Evolutionary conservation across 768 basidiomycete species (phyloP), one percentile per base, ranked within the genome.

Genomic region (Kondoa malvinella): DNA sequence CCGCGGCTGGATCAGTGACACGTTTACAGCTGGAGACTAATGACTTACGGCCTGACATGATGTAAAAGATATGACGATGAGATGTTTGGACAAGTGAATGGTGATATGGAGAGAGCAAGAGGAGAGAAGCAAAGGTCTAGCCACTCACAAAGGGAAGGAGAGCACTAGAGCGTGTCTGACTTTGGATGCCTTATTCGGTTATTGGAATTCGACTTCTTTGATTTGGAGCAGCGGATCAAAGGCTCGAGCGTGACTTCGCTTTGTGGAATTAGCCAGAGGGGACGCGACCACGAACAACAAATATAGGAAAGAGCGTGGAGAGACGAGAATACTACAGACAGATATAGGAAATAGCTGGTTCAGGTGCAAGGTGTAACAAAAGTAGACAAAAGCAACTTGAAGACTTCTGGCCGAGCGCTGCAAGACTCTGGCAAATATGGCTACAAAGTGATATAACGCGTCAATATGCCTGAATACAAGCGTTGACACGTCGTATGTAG

Each of bases 1-100:
- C 12, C 8, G 40, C 40, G 40, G 12, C 8, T 50, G 8, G 12
- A 50, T 8, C 40, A 8, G 12, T 50, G 21, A 50, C 12, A 50
- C 8, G 40, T 50, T 50, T 50, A 21, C 40, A 50, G 40, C 8
- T 8, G 8, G 40, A 50, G 12, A 8, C 15, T 25, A 3, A 34
- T 2, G 12, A 14, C 64, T 34, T 33, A 50, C 64, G 33, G 31
- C 64, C 64, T 34, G 64, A 65, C 33, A 65, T 65, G 64, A 40
- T 65, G 61, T 4, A 14, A 27, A 33, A 25, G 8, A 29, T 59
- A 25, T 4, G 58, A 12, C 12, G 27, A 12, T 31, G 21, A 31
- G 30, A 33, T 32, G 17, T 63, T 17, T 63, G n/a, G n/a, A 8
- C 57, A 59, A 29, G 57, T 4, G 8, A 15, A 57, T 8, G 50